Conservation (phyloP, 257 asterid species). For the Solanum lignicaule region DNA sequence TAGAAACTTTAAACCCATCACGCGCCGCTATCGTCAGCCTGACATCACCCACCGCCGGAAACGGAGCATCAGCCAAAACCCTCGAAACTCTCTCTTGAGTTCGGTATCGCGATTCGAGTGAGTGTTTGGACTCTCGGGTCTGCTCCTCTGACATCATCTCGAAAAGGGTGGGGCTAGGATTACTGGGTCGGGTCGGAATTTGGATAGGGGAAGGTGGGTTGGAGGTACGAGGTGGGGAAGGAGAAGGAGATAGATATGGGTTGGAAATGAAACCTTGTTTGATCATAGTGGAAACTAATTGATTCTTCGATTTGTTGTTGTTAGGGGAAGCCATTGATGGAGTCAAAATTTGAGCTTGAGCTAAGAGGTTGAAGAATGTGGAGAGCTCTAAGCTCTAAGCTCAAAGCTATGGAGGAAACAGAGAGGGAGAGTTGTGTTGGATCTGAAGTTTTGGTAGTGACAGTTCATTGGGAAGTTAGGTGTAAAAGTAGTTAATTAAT, state of each 20-base stretch:
- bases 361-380: background rate
- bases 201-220: slow-evolving; percentile 37
- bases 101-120: slow-evolving; percentile 29
- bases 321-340: slow-evolving; percentile 32
- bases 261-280: slow-evolving; percentile 81
- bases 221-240: slow-evolving; percentile 1
- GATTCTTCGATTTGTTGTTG: slow-evolving; percentile 18
- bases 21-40: slow-evolving; percentile 54
- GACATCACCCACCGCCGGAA: slow-evolving; percentile 53
- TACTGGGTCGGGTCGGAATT: slow-evolving; percentile 26
- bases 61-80: slow-evolving; percentile 33
- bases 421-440: slow-evolving; percentile 7
- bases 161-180: slow-evolving; percentile 57
- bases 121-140: slow-evolving; percentile 33
- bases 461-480: background rate
- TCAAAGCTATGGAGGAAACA: slow-evolving; percentile 4
- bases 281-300: slow-evolving; percentile 71
- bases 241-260: slow-evolving; percentile 54
- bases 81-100: slow-evolving; percentile 43
- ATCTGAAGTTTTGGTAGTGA: slow-evolving; percentile 18
- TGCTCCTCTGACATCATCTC: slow-evolving; percentile 76
- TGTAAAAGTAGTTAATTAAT: background rate
- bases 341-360: background rate
- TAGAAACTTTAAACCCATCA: slow-evolving; percentile 39
- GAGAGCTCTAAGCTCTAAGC: slow-evolving; percentile 1